Evolutionary conservation across 2,329 filamentous ascomycete species (phyloP).

Genomic region (Dactylellina parvicollis): DNA sequence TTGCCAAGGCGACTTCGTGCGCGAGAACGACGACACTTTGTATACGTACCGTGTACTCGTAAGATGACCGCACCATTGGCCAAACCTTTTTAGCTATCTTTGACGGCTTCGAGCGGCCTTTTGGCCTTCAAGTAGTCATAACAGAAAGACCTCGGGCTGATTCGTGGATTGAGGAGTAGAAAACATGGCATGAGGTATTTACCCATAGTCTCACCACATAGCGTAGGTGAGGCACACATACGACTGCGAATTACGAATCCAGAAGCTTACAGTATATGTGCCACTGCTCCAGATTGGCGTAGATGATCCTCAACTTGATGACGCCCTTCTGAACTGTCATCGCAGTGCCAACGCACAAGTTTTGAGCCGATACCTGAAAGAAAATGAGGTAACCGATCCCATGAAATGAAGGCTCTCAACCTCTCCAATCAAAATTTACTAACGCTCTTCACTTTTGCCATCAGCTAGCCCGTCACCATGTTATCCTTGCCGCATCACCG

Average conservation of each 20-base stretch:
- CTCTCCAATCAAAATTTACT: constrained; percentile 54
- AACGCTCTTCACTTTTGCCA: neutral
- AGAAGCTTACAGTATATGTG: constrained; percentile 41
- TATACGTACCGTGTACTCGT: constrained; percentile 53
- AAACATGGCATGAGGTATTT: constrained; percentile 60
- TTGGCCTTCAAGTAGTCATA: constrained; percentile 21
- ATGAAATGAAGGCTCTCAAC: neutral
- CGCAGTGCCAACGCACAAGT: constrained; percentile 39
- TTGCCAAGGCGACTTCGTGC: constrained; percentile 46
- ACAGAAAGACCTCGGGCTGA: constrained; percentile 39
- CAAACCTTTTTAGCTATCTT: constrained; percentile 23
- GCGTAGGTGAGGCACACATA: constrained; percentile 47
- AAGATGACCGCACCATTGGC: constrained; percentile 37
- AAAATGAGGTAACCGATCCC: constrained; percentile 47
- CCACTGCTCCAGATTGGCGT: constrained; percentile 43
- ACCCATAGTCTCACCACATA: constrained; percentile 40
- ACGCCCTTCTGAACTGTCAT: constrained; percentile 48
- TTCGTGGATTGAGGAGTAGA: constrained; percentile 56
- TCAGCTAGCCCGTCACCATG: constrained; percentile 65
- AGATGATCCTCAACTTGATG: constrained; percentile 51
- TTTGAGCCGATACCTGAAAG: constrained; percentile 52
- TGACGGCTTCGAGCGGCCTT: constrained; percentile 16
- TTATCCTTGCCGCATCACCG: constrained; percentile 61
- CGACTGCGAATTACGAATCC: constrained; percentile 3
- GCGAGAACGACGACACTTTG: constrained; percentile 33